Percentiles rank a stretch among this genome's conserved stretches.
These are phyloP conservation scores for Spiraea crenata DNA, from an alignment of 331 rosid species.

Conservation along the genomic window DNA sequence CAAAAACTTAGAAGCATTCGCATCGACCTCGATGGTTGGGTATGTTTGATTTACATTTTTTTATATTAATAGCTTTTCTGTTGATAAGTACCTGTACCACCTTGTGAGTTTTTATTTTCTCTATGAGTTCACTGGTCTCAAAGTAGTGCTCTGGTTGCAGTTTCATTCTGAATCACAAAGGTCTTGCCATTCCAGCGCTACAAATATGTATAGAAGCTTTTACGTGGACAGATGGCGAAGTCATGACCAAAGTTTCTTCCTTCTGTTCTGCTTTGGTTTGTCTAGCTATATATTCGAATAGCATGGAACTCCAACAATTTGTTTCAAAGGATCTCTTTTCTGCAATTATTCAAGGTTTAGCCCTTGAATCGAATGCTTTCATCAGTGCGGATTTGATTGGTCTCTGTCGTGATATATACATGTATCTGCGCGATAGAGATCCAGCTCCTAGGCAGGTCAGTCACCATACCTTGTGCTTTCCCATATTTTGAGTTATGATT, in stretches of 20 bases:
- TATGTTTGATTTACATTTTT: slow-evolving; percentile 39
- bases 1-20: slow-evolving; percentile 67
- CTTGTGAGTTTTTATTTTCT: not conserved
- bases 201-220: slow-evolving; percentile 72
- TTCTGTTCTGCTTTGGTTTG: slow-evolving; percentile 62
- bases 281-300: slow-evolving; percentile 57
- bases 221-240: slow-evolving; percentile 89
- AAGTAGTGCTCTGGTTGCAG: slow-evolving; percentile 42
- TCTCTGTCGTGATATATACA: slow-evolving; percentile 87
- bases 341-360: slow-evolving; percentile 72
- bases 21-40: slow-evolving; percentile 85
- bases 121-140: slow-evolving; percentile 7
- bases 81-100: slow-evolving; percentile 14
- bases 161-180: slow-evolving; percentile 73
- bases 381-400: slow-evolving; percentile 84
- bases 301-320: slow-evolving; percentile 61
- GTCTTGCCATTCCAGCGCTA: slow-evolving; percentile 69
- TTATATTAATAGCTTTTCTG: slow-evolving; percentile 10
- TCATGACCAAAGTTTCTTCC: slow-evolving; percentile 74
- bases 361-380: slow-evolving; percentile 91
- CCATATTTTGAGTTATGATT: slow-evolving; percentile 9
- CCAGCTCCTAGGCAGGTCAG: slow-evolving; percentile 95
- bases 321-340: slow-evolving; percentile 86
- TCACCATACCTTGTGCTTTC: slow-evolving; percentile 9
- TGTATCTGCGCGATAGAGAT: slow-evolving; percentile 75